Evolutionary conservation across 306 rosid species (phyloP).

Genomic region (Argentina anserina): DNA sequence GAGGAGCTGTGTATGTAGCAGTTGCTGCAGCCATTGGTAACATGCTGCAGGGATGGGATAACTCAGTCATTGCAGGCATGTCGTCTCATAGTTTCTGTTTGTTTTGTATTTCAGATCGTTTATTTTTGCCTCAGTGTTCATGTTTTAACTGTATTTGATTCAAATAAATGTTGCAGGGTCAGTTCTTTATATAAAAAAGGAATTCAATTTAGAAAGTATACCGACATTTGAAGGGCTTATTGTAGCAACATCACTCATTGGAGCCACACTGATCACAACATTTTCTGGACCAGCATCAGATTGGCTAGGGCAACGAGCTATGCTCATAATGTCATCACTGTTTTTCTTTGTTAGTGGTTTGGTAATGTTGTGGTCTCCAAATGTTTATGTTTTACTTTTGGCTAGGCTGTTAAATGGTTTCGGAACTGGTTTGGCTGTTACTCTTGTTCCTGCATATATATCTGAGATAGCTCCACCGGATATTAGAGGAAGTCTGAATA

Average conservation of each 20-base stretch:
- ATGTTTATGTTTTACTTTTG: slow-evolving; percentile 22
- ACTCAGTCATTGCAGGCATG: slow-evolving; percentile 29
- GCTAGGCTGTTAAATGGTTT: slow-evolving; percentile 27
- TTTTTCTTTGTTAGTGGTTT: slow-evolving; percentile 17
- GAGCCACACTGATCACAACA: slow-evolving; percentile 25
- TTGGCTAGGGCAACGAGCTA: slow-evolving; percentile 20
- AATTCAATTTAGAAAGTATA: slow-evolving; percentile 16
- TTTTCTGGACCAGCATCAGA: slow-evolving; percentile 26
- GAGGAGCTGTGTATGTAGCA: slow-evolving; percentile 23
- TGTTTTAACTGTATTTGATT: background rate
- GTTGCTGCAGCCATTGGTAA: slow-evolving; percentile 33
- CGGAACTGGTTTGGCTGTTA: slow-evolving; percentile 28
- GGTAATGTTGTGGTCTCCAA: slow-evolving; percentile 29
- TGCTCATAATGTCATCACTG: slow-evolving; percentile 23
- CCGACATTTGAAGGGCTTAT: slow-evolving; percentile 30
- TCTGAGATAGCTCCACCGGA: slow-evolving; percentile 32
- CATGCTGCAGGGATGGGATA: slow-evolving; percentile 33
- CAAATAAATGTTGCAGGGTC: slow-evolving; percentile 16
- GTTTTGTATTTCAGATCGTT: background rate
- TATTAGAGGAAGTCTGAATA: slow-evolving; percentile 24
- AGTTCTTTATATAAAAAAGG: slow-evolving; percentile 22
- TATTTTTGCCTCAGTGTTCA: background rate
- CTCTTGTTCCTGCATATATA: slow-evolving; percentile 29
- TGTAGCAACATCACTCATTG: slow-evolving; percentile 23
- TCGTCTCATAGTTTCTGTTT: background rate